phyloP scores from a whole-genome alignment of 768 basidiomycete genomes.

The Hericium coralloides region DNA sequence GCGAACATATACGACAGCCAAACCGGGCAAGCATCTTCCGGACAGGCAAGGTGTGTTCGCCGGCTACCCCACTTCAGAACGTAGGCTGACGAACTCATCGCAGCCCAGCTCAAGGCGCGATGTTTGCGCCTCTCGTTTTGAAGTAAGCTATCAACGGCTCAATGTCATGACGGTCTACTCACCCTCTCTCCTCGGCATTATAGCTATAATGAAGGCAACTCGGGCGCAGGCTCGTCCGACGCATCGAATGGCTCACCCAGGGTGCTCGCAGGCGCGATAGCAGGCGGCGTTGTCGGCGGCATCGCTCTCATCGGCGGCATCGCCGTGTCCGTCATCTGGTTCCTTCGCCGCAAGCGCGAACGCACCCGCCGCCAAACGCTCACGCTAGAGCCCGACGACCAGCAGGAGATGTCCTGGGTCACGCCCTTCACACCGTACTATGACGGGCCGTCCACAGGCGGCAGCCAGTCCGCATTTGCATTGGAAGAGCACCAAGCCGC shows the following conservation, averaged over 20 bases:
- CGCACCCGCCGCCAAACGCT: background rate
- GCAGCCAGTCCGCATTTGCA: too few relatives aligned
- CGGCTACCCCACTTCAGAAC: too few relatives aligned
- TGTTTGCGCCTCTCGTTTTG: constrained; percentile 4
- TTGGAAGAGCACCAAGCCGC: background rate
- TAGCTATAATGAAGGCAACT: background rate
- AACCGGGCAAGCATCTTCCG: background rate
- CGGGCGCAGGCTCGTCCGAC: background rate
- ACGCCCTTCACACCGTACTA: background rate
- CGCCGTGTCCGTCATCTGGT: background rate
- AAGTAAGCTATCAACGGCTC: background rate
- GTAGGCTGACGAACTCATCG: too few relatives aligned
- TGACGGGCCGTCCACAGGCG: too few relatives aligned
- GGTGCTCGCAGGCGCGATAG: constrained; percentile 1
- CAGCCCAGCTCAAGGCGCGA: constrained; percentile 9
- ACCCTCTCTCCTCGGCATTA: too few relatives aligned
- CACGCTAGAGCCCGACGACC: background rate
- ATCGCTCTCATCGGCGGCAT: background rate
- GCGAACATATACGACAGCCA: background rate
- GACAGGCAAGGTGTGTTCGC: background rate
- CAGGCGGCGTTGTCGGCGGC: background rate
- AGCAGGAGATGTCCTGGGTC: background rate
- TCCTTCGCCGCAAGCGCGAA: background rate
- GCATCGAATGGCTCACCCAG: background rate
- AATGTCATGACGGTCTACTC: too few relatives aligned